phyloP scores from a whole-genome alignment of 805 yeast genomes.

The Candida lessepsii region DNA sequence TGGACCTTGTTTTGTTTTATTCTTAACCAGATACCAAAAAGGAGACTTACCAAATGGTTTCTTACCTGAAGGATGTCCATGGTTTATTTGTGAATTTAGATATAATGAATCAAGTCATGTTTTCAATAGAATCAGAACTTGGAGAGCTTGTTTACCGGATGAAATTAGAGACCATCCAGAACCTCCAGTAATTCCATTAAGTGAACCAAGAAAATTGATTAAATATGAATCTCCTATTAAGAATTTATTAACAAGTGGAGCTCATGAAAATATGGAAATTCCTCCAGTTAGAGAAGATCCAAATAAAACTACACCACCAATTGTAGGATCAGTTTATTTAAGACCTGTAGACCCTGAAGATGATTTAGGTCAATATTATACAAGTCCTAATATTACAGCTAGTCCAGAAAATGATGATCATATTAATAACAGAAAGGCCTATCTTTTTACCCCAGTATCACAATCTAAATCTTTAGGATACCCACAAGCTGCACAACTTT shows the following conservation, averaged over 20 bases:
- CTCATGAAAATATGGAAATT: conserved; percentile 67
- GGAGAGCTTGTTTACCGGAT: conserved; percentile 98
- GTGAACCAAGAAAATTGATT: conserved; percentile 63
- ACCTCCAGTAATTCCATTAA: conserved; percentile 65
- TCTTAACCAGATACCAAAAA: conserved; percentile 89
- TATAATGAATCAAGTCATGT: conserved; percentile 88
- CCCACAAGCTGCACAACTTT: conserved; percentile 4
- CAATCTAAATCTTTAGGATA: conserved; percentile 30
- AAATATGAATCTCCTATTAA: conserved; percentile 84
- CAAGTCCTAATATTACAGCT: conserved; percentile 40
- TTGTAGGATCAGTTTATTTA: conserved; percentile 85
- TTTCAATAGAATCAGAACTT: conserved; percentile 92
- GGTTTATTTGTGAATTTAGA: conserved; percentile 92
- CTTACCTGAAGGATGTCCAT: conserved; percentile 72
- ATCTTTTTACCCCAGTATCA: conserved; percentile 44
- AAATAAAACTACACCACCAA: conserved; percentile 83
- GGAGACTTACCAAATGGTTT: conserved; percentile 76
- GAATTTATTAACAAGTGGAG: conserved; percentile 71
- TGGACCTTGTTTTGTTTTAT: conserved; percentile 93
- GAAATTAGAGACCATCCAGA: conserved; percentile 88
- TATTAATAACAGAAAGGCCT: conserved; percentile 36
- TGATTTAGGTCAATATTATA: conserved; percentile 71
- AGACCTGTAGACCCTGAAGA: conserved; percentile 75
- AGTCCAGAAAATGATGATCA: conserved; percentile 40
- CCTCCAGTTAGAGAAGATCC: conserved; percentile 84